Percentiles rank a stretch among this genome's conserved stretches.
These are phyloP conservation scores for Hymenoscyphus salicellus DNA, from an alignment of 2,329 filamentous ascomycete species.

Conservation along the genomic window DNA sequence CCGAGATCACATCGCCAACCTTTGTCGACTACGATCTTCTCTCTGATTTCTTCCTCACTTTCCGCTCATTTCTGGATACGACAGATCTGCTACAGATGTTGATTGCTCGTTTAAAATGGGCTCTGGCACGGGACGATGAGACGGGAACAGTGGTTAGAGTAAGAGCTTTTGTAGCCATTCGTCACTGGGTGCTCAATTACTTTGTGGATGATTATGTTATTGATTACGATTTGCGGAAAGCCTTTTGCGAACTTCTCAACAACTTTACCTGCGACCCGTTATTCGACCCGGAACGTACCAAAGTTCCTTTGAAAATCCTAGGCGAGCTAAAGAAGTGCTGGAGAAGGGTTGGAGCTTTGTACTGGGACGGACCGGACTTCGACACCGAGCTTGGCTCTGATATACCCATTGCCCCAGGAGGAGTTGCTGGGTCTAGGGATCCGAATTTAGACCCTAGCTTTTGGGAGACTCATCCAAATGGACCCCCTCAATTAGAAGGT, in stretches of 20 bases:
- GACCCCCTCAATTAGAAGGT: constrained; percentile 46
- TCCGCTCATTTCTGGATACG: constrained; percentile 78
- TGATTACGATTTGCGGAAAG: constrained; percentile 67
- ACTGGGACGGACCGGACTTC: constrained; percentile 77
- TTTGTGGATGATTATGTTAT: constrained; percentile 91
- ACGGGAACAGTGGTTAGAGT: constrained; percentile 92
- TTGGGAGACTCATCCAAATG: constrained; percentile 45
- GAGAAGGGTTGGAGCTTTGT: constrained; percentile 83
- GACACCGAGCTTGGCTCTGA: constrained; percentile 60
- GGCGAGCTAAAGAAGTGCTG: constrained; percentile 96
- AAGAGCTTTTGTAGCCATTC: constrained; percentile 87
- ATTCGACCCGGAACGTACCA: constrained; percentile 43
- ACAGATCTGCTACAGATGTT: constrained; percentile 78
- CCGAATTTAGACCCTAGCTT: constrained; percentile 53
- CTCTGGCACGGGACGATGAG: constrained; percentile 74
- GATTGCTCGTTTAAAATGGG: constrained; percentile 82
- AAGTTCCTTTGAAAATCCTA: constrained; percentile 75
- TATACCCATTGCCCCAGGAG: constrained; percentile 71
- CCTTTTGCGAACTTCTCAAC: constrained; percentile 82
- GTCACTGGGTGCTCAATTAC: constrained; percentile 98
- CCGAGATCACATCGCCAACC: constrained; percentile 91
- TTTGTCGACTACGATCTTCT: constrained; percentile 96
- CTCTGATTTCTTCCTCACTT: constrained; percentile 97
- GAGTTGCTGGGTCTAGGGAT: constrained; percentile 61
- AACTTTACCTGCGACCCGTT: constrained; percentile 56